Evolutionary conservation across 2,329 filamentous ascomycete genomes (phyloP).

Genomic region (Knoxdaviesia proteae): DNA sequence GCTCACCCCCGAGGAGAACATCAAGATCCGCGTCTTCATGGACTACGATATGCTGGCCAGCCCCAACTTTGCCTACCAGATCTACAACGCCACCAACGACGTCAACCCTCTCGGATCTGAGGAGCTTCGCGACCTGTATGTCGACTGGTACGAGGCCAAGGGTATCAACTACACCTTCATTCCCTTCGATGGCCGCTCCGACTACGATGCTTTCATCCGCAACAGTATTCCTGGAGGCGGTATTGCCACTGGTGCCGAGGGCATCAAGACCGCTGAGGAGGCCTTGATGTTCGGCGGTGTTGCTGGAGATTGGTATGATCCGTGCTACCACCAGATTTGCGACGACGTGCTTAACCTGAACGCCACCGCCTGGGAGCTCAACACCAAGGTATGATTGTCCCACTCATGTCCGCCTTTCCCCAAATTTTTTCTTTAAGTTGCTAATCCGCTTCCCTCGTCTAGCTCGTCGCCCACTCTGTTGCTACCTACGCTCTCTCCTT

Average conservation of each 20-base stretch:
- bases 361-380: conserved; percentile 36
- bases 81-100: conserved; percentile 53
- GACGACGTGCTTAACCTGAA: conserved; percentile 38
- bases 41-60: conserved; percentile 53
- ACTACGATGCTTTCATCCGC: conserved; percentile 60
- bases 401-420: neutral
- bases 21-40: conserved; percentile 43
- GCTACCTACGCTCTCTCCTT: conserved; percentile 47
- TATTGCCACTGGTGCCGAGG: conserved; percentile 60
- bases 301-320: conserved; percentile 37
- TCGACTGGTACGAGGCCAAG: conserved; percentile 41
- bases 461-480: conserved; percentile 52
- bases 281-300: conserved; percentile 47
- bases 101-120: conserved; percentile 51
- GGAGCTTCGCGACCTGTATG: conserved; percentile 46
- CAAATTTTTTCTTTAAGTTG: neutral
- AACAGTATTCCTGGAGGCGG: conserved; percentile 55
- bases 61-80: conserved; percentile 44
- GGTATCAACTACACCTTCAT: conserved; percentile 49
- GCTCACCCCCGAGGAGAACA: conserved; percentile 35
- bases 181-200: conserved; percentile 57
- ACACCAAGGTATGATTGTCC: conserved; percentile 28
- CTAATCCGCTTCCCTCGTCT: conserved; percentile 5
- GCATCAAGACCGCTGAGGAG: conserved; percentile 50
- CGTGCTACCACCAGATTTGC: conserved; percentile 41